A percentile compares a stretch with the other conserved stretches of the same genome.
These are phyloP conservation scores for Amanita rubescens DNA, from an alignment of 768 basidiomycete genomes.

Conservation along the genomic window DNA sequence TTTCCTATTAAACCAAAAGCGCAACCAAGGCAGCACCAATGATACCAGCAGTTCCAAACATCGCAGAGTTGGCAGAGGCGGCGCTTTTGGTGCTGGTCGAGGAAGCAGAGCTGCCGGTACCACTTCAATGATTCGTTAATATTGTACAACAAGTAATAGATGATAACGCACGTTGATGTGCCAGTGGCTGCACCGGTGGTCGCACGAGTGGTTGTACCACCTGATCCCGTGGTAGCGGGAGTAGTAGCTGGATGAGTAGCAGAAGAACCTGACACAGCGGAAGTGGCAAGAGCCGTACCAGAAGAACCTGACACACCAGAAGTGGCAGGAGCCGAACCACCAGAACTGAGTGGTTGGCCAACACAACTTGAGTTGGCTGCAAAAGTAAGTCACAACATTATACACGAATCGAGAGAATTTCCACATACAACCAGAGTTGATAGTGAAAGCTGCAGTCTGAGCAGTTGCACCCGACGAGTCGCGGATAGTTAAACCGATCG, in stretches of 20 bases:
- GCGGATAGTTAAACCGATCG: slow-evolving; percentile 50
- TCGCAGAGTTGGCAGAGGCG: slow-evolving; percentile 22
- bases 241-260: slow-evolving; percentile 9
- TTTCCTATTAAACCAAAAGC: slow-evolving; percentile 27
- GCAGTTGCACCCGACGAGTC: slow-evolving; percentile 47
- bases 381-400: slow-evolving; percentile 17
- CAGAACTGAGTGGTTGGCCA: slow-evolving; percentile 8
- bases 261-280: slow-evolving; percentile 4
- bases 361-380: slow-evolving; percentile 16
- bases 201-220: neutral
- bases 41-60: slow-evolving; percentile 33
- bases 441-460: slow-evolving; percentile 46
- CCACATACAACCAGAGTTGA: slow-evolving; percentile 44
- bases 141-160: neutral
- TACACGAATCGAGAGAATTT: neutral
- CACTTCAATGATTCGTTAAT: neutral
- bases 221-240: slow-evolving; percentile 7
- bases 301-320: slow-evolving; percentile 8
- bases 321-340: slow-evolving; percentile 12
- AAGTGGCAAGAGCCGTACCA: slow-evolving; percentile 11
- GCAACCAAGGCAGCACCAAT: slow-evolving; percentile 39
- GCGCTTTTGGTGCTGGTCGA: slow-evolving; percentile 19
- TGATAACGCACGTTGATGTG: neutral
- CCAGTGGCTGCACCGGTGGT: too few species aligned
- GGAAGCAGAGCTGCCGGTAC: slow-evolving; percentile 4